Evolutionary conservation across 1,284 basidiomycete species (phyloP).

Genomic region (Stygiomarasmius scandens): DNA sequence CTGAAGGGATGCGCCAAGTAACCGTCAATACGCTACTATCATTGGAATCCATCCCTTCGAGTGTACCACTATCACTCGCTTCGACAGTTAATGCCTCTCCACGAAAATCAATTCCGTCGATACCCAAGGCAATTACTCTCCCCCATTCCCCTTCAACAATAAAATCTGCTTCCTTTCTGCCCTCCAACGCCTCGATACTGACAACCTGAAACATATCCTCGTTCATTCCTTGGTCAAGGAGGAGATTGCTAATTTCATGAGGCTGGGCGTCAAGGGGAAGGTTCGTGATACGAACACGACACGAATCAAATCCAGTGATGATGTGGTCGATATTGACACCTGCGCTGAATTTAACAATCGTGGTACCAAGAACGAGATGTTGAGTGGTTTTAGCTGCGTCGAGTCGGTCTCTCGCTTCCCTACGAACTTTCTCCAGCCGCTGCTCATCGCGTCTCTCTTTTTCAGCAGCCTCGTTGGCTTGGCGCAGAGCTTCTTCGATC

Average conservation of each 20-base stretch:
- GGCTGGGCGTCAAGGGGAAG: slow-evolving; percentile 39
- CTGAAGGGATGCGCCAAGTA: slow-evolving; percentile 45
- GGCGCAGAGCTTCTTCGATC: too few species aligned
- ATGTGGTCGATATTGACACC: slow-evolving; percentile 45
- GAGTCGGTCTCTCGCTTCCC: slow-evolving; percentile 22
- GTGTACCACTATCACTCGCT: slow-evolving; percentile 22
- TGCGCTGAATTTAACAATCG: slow-evolving; percentile 48
- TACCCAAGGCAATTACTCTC: slow-evolving; percentile 34
- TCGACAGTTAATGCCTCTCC: slow-evolving; percentile 40
- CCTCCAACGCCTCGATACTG: slow-evolving; percentile 17
- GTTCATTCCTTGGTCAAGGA: slow-evolving; percentile 31
- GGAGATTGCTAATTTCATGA: slow-evolving; percentile 41
- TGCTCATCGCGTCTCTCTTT: background rate
- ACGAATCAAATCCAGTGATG: slow-evolving; percentile 52
- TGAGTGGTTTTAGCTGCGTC: slow-evolving; percentile 44
- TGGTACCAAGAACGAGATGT: slow-evolving; percentile 45
- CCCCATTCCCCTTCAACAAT: slow-evolving; percentile 36
- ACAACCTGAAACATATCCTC: slow-evolving; percentile 36
- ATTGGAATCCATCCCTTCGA: slow-evolving; percentile 41
- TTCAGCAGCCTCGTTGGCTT: too few species aligned
- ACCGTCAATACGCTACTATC: slow-evolving; percentile 38
- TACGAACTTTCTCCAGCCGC: slow-evolving; percentile 21
- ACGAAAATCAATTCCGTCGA: slow-evolving; percentile 48
- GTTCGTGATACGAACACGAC: slow-evolving; percentile 43
- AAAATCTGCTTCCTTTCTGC: slow-evolving; percentile 38